A percentile compares a stretch with the other conserved stretches of the same genome.
These are phyloP conservation scores for Thinopyrum elongatum DNA, from an alignment of 176 grass and related monocot genomes.

Conservation along the genomic window DNA sequence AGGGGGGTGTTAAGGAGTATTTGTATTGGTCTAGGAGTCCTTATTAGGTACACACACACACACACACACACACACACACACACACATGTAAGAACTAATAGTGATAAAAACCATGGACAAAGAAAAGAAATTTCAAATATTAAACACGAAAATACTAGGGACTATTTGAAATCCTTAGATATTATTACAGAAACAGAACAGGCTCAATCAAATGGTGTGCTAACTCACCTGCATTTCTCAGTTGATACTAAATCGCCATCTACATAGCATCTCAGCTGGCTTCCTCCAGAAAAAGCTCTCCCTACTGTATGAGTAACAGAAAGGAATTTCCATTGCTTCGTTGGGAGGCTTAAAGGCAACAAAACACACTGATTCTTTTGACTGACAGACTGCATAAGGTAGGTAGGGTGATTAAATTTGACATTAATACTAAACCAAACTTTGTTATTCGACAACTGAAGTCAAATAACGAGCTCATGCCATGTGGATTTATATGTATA, in stretches of 20 bases:
- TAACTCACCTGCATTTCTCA: conserved; percentile 79
- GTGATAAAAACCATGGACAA: conserved; percentile 16
- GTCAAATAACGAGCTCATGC: conserved; percentile 15
- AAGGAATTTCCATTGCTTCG: conserved; percentile 93
- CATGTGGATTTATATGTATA: conserved; percentile 11
- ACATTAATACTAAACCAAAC: conserved; percentile 29
- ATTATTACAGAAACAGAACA: conserved; percentile 1
- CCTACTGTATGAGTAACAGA: conserved; percentile 92
- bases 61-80: too few species aligned
- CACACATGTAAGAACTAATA: conserved; percentile 7
- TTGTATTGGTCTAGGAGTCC: too few species aligned
- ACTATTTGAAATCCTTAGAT: background rate
- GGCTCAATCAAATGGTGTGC: conserved; percentile 10
- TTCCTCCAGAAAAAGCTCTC: conserved; percentile 93
- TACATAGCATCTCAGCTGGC: conserved; percentile 81
- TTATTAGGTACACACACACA: too few species aligned
- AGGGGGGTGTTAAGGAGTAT: too few species aligned
- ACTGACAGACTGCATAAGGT: conserved; percentile 67
- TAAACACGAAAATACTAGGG: conserved; percentile 19
- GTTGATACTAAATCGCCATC: conserved; percentile 79
- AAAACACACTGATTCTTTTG: conserved; percentile 89
- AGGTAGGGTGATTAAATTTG: conserved; percentile 10
- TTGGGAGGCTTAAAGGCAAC: conserved; percentile 66
- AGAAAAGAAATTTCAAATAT: conserved; percentile 24
- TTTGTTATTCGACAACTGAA: conserved; percentile 9